These are phyloP conservation scores for Phaeomoniella chlamydospora DNA, from an alignment of 2,329 filamentous ascomycete genomes.

Conservation along the genomic window DNA sequence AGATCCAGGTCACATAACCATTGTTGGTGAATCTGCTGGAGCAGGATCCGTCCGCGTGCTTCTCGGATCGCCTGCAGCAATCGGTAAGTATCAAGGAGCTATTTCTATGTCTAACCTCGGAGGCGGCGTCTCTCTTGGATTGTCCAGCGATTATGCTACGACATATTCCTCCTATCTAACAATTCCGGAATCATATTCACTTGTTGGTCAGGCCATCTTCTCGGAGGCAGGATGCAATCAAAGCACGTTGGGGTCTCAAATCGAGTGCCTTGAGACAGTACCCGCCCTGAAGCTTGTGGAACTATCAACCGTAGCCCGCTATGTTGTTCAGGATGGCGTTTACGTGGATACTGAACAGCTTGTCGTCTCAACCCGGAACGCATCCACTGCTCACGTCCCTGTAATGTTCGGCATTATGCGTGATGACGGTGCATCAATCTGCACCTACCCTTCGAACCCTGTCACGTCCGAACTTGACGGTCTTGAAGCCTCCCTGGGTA, in stretches of 20 bases:
- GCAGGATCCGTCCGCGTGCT: conserved; percentile 43
- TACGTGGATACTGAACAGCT: conserved; percentile 38
- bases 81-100: conserved; percentile 8
- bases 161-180: conserved; percentile 46
- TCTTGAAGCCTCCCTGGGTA: conserved; percentile 29
- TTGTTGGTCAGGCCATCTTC: conserved; percentile 37
- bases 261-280: conserved; percentile 37
- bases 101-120: conserved; percentile 34
- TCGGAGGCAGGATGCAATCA: conserved; percentile 35
- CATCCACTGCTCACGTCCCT: conserved; percentile 32
- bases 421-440: conserved; percentile 43
- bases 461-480: conserved; percentile 27
- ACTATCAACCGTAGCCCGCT: conserved; percentile 18
- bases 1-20: conserved; percentile 29
- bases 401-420: conserved; percentile 41
- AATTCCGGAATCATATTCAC: conserved; percentile 34
- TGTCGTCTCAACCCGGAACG: conserved; percentile 25
- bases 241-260: conserved; percentile 28
- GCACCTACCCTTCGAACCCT: conserved; percentile 29
- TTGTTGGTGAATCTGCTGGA: conserved; percentile 34
- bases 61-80: conserved; percentile 20
- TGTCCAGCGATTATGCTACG: conserved; percentile 40
- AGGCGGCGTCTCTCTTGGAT: conserved; percentile 40
- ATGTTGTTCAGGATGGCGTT: conserved; percentile 43
- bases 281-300: conserved; percentile 14